These are phyloP conservation scores for Penicillium longicatenatum DNA, from an alignment of 495 filamentous ascomycete species.

Conservation along the genomic window DNA sequence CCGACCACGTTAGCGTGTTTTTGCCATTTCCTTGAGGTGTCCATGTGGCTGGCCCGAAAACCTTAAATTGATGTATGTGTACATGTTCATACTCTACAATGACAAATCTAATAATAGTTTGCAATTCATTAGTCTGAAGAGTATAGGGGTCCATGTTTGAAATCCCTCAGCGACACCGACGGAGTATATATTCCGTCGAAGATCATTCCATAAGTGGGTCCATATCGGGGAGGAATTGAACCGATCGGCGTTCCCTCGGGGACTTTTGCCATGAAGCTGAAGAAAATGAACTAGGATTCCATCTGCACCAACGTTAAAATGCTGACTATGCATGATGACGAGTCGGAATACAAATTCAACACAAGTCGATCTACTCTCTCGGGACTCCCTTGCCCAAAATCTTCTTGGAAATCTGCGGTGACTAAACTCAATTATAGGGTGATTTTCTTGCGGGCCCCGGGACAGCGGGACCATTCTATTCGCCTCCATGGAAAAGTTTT, in stretches of 20 bases:
- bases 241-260: slow-evolving; percentile 8
- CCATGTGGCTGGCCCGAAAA: too few relatives aligned
- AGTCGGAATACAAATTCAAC: background rate
- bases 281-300: background rate
- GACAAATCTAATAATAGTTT: background rate
- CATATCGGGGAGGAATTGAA: slow-evolving; percentile 5
- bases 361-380: background rate
- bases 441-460: too few relatives aligned
- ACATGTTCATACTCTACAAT: too few relatives aligned
- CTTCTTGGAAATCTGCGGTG: background rate
- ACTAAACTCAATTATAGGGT: background rate
- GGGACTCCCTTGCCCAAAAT: background rate
- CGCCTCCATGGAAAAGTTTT: slow-evolving; percentile 7
- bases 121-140: background rate
- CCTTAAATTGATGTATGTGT: too few relatives aligned
- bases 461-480: background rate
- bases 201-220: background rate
- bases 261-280: slow-evolving; percentile 6
- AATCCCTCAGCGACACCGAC: background rate
- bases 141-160: background rate
- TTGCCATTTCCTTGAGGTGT: too few relatives aligned
- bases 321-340: background rate
- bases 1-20: background rate
- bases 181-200: background rate
- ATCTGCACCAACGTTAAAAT: background rate